phyloP scores from a whole-genome alignment of 768 basidiomycete genomes.

The Termitomyces sp. region DNA sequence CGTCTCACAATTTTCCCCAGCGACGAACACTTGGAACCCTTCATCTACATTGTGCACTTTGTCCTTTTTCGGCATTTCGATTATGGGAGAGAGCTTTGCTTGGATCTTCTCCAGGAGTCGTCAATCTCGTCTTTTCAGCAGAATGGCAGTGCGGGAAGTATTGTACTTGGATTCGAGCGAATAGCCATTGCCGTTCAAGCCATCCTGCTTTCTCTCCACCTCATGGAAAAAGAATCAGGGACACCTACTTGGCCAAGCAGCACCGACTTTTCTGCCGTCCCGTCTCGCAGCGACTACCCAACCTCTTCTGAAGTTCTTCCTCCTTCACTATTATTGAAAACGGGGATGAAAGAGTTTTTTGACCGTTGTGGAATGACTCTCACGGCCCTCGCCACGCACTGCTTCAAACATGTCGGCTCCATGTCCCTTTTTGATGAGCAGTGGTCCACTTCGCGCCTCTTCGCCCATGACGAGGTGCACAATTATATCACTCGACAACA shows the following conservation, averaged over 20 bases:
- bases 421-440: slow-evolving; percentile 88
- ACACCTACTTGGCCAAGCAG: slow-evolving; percentile 78
- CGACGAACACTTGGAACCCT: slow-evolving; percentile 74
- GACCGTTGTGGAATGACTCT: slow-evolving; percentile 58
- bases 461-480: slow-evolving; percentile 64
- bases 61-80: slow-evolving; percentile 81
- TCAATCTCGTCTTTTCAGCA: slow-evolving; percentile 37
- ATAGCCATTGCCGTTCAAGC: slow-evolving; percentile 74
- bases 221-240: slow-evolving; percentile 65
- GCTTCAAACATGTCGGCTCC: slow-evolving; percentile 58
- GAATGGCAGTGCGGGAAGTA: slow-evolving; percentile 32
- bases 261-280: slow-evolving; percentile 54
- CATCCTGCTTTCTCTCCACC: slow-evolving; percentile 63
- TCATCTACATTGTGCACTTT: slow-evolving; percentile 78
- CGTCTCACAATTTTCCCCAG: slow-evolving; percentile 53
- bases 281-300: slow-evolving; percentile 62
- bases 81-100: slow-evolving; percentile 74
- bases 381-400: slow-evolving; percentile 50
- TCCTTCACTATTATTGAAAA: slow-evolving; percentile 46
- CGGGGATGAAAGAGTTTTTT: slow-evolving; percentile 69
- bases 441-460: slow-evolving; percentile 60
- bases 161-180: slow-evolving; percentile 62
- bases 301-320: slow-evolving; percentile 63
- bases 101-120: slow-evolving; percentile 77
- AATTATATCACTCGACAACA: slow-evolving; percentile 67